Percentiles rank a stretch among this genome's conserved stretches.
phyloP scores from a whole-genome alignment of 2,329 filamentous ascomycete species.

The Hypoxylon sp. region DNA sequence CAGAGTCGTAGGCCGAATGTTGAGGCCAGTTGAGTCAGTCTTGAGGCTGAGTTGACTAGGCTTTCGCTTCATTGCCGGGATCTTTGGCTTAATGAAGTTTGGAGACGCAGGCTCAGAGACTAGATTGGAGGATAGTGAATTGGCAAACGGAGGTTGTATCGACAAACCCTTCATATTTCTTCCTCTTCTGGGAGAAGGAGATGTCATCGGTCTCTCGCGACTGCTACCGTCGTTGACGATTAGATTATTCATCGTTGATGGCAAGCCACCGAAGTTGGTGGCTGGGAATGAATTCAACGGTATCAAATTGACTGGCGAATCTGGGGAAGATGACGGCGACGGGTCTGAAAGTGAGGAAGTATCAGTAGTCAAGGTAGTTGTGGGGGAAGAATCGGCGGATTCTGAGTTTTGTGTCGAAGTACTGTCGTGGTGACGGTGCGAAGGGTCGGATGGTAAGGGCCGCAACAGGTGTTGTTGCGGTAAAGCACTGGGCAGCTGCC shows the following conservation, averaged over 20 bases:
- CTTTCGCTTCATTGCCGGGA: conserved; percentile 79
- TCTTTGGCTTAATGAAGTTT: conserved; percentile 84
- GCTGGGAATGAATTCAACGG: conserved; percentile 78
- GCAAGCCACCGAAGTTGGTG: conserved; percentile 67
- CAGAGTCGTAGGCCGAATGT: conserved; percentile 62
- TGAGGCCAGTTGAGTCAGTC: conserved; percentile 74
- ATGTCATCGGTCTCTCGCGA: conserved; percentile 73
- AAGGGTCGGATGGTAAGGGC: conserved; percentile 62
- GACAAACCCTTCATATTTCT: conserved; percentile 89
- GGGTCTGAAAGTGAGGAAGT: conserved; percentile 91
- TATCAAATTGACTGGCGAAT: conserved; percentile 84
- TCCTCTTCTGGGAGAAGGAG: conserved; percentile 77
- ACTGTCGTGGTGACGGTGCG: conserved; percentile 81
- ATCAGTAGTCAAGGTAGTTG: conserved; percentile 92
- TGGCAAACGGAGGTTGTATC: conserved; percentile 74
- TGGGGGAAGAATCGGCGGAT: conserved; percentile 94
- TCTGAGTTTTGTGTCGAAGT: conserved; percentile 84
- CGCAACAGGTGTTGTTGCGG: conserved; percentile 59
- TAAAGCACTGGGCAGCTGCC: conserved; percentile 50
- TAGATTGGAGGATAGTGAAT: conserved; percentile 63
- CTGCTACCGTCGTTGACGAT: conserved; percentile 60
- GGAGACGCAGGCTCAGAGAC: conserved; percentile 79
- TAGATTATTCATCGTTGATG: conserved; percentile 63
- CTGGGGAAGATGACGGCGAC: conserved; percentile 91
- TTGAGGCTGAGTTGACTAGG: conserved; percentile 85